phyloP scores from a whole-genome alignment of 177 flowering plant species.

The Vitis hybrid region DNA sequence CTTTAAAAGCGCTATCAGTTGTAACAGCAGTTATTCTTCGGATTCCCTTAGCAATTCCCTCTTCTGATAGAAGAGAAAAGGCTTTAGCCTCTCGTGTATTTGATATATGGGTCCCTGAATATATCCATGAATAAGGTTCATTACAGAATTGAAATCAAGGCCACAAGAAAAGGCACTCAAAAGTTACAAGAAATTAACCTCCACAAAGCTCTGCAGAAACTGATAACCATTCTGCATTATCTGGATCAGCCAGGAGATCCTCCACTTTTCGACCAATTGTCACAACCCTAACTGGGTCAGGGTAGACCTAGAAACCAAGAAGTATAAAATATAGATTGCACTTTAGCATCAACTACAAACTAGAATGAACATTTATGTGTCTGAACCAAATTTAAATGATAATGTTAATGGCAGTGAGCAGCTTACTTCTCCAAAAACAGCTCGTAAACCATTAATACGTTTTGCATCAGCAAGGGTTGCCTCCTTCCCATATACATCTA shows the following conservation, averaged over 20 bases:
- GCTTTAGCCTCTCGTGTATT: slow-evolving; percentile 93
- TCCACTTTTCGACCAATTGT: slow-evolving; percentile 84
- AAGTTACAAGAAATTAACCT: slow-evolving; percentile 43
- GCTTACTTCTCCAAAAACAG: slow-evolving; percentile 98
- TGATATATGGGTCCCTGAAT: slow-evolving; percentile 87
- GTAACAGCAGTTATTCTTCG: slow-evolving; percentile 96
- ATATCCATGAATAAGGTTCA: slow-evolving; percentile 6
- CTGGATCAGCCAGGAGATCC: slow-evolving; percentile 81
- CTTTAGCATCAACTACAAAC: neutral
- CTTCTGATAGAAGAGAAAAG: slow-evolving; percentile 90
- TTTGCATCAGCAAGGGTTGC: slow-evolving; percentile 79
- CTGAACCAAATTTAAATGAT: neutral
- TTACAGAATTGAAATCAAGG: slow-evolving; percentile 3
- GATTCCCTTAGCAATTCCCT: slow-evolving; percentile 91
- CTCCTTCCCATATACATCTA: slow-evolving; percentile 78
- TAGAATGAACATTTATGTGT: neutral
- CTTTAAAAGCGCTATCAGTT: slow-evolving; percentile 67
- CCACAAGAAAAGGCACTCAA: neutral
- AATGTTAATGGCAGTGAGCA: slow-evolving; percentile 3
- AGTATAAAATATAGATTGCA: neutral
- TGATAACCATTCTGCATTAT: slow-evolving; percentile 71
- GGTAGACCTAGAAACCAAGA: slow-evolving; percentile 63
- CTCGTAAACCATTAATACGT: slow-evolving; percentile 82
- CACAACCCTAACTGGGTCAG: slow-evolving; percentile 98
- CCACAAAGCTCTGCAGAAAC: slow-evolving; percentile 94